These are phyloP conservation scores for Patellaria atrata DNA, from an alignment of 495 filamentous ascomycete species.

Conservation along the genomic window DNA sequence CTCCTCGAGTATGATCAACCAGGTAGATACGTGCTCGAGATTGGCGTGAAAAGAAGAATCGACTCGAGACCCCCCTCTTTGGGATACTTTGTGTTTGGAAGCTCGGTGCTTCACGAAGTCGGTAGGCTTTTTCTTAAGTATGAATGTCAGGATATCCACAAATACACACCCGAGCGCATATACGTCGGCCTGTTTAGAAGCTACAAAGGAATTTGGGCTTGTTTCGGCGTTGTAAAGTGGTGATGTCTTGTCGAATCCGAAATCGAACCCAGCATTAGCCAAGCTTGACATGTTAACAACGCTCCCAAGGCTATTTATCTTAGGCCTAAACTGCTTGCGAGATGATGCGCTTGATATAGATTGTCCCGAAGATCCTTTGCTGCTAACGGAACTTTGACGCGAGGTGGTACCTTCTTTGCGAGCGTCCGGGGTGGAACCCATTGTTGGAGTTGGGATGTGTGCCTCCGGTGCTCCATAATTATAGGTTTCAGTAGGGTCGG, in stretches of 20 bases:
- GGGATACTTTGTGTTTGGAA: constrained; percentile 42
- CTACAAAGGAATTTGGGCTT: constrained; percentile 8
- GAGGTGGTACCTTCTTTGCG: background rate
- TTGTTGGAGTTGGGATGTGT: constrained; percentile 3
- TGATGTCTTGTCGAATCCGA: constrained; percentile 14
- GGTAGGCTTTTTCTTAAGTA: constrained; percentile 56
- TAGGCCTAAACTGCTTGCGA: constrained; percentile 9
- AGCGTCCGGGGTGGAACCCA: background rate
- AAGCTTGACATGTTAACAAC: constrained; percentile 15
- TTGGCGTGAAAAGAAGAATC: constrained; percentile 77
- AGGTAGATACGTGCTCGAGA: constrained; percentile 56
- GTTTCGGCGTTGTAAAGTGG: constrained; percentile 7
- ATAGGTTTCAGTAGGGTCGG: constrained; percentile 64
- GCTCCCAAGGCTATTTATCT: constrained; percentile 1
- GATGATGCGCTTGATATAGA: constrained; percentile 10
- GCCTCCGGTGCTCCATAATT: constrained; percentile 74
- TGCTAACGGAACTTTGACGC: constrained; percentile 15
- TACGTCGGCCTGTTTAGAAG: constrained; percentile 43
- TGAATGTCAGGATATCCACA: constrained; percentile 52
- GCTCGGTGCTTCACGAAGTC: constrained; percentile 61
- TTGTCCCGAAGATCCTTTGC: constrained; percentile 12
- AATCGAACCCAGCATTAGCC: too few species aligned
- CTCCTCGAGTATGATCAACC: constrained; percentile 56
- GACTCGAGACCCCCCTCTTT: constrained; percentile 12
- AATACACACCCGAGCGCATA: constrained; percentile 64